phyloP scores from a whole-genome alignment of 495 filamentous ascomycete species.

The Peziza echinospora region DNA sequence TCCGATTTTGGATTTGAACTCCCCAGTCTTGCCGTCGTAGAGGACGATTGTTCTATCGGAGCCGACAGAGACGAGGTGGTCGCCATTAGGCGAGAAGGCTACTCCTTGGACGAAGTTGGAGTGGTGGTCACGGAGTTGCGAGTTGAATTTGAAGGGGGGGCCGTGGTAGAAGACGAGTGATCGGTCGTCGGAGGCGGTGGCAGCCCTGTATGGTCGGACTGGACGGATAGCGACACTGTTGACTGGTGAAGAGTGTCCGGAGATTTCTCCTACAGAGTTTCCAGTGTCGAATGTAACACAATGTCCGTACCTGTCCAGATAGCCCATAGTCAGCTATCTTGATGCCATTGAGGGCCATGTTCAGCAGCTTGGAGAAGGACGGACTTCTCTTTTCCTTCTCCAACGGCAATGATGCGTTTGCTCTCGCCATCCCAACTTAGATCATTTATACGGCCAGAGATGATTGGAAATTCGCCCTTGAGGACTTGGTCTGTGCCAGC shows the following conservation, averaged over 20 bases:
- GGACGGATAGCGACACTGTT: constrained; percentile 80
- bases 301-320: constrained; percentile 41
- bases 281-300: constrained; percentile 90
- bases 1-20: constrained; percentile 51
- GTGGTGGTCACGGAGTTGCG: constrained; percentile 44
- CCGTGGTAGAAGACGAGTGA: constrained; percentile 82
- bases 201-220: constrained; percentile 71
- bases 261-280: constrained; percentile 84
- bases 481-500: constrained; percentile 31
- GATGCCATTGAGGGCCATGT: neutral
- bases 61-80: constrained; percentile 63
- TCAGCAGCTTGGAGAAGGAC: too few relatives aligned
- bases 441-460: constrained; percentile 87
- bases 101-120: constrained; percentile 73
- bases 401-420: constrained; percentile 87
- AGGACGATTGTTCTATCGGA: constrained; percentile 75
- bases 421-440: constrained; percentile 95
- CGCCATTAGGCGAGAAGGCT: constrained; percentile 79
- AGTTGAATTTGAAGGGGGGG: constrained; percentile 83
- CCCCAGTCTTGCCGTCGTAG: constrained; percentile 88
- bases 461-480: constrained; percentile 78
- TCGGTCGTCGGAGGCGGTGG: constrained; percentile 75
- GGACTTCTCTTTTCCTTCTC: constrained; percentile 67
- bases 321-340: neutral
- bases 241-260: constrained; percentile 71